These are phyloP conservation scores for Globisporangium parvum DNA, from an alignment of 352 stramenopile species.

Conservation along the genomic window DNA sequence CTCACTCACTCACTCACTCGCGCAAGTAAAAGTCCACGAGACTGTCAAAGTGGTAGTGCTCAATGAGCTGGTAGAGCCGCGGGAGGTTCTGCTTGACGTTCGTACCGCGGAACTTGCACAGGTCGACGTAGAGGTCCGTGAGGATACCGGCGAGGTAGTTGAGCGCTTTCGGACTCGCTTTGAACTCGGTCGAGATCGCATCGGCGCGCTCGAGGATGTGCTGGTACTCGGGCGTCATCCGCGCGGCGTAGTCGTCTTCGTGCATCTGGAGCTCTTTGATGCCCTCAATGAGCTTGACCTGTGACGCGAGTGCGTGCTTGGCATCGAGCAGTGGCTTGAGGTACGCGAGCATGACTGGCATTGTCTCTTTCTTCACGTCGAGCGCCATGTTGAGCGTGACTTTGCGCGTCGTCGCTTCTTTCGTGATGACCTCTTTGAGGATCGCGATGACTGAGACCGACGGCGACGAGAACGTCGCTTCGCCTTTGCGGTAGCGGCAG, in stretches of 20 bases:
- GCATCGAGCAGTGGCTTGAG: conserved; percentile 58
- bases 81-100: conserved; percentile 74
- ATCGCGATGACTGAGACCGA: conserved; percentile 83
- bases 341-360: conserved; percentile 59
- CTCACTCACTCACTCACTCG: conserved; percentile 24
- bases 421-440: conserved; percentile 80
- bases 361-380: conserved; percentile 76
- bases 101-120: conserved; percentile 78
- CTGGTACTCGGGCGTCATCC: conserved; percentile 81
- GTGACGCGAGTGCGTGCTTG: conserved; percentile 65
- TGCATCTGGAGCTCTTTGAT: conserved; percentile 84
- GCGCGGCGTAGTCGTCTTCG: conserved; percentile 58
- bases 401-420: conserved; percentile 75
- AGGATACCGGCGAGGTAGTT: conserved; percentile 77
- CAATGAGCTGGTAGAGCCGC: conserved; percentile 66
- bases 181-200: conserved; percentile 68
- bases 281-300: conserved; percentile 77
- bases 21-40: conserved; percentile 75
- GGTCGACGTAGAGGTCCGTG: conserved; percentile 80
- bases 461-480: conserved; percentile 65
- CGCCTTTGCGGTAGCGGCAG: conserved; percentile 69
- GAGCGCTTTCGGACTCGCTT: conserved; percentile 59
- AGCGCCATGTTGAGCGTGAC: conserved; percentile 74
- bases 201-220: conserved; percentile 59
- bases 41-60: conserved; percentile 76